Base-by-base conservation (phyloP, 805 yeast genomes). In the Metschnikowia santaceciliae region DNA sequence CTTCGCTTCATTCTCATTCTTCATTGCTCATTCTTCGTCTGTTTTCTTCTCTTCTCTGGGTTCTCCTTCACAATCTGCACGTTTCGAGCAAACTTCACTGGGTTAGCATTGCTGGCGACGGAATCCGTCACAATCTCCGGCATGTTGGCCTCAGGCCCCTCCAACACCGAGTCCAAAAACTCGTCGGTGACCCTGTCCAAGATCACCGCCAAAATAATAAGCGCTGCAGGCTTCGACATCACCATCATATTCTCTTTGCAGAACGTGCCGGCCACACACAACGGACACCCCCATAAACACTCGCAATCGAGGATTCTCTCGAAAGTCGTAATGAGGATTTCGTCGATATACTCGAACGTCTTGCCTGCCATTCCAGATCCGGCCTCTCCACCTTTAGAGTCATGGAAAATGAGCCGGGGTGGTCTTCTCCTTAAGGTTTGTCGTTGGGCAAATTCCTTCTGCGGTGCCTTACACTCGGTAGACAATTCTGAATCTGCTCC, bases 401-500 rank as follows among this genome's bases (percentile, higher is more conserved):
- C 98, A 62, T 83, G 83, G 58, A 94, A 87, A 1, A 91, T 82
- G 46, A 94, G 70, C 48, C 99, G 72, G 0, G 96, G 96, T 0
- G 98, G 98, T 39, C 99, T 71, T 50, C 79, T 80, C 38, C 99
- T 71, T 15, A 68, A 67, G 0, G 92, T 78, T 61, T 87, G 87
- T 30, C 90, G 69, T 45, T 78, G 77, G 1, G 96, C 88, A 74
- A 92, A 88, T 63, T 94, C 99, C 61, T 94, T 94, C 57, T 90
- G 96, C 0, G 99, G 97, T 0, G 98, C 97, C 61, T 94, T 94
- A 67, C 99, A 94, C 66, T 94, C 99, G 0, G 98, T 89, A 42
- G 80, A 80, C 13, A 94, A 77, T 59, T 94, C 99, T 2, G 74
- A 57, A 39, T 69, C 72, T 0, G 73, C 74, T 2, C 69, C 54